Evolutionary conservation across 257 asterid species (phyloP).

Genomic region (Rehmannia glutinosa): DNA sequence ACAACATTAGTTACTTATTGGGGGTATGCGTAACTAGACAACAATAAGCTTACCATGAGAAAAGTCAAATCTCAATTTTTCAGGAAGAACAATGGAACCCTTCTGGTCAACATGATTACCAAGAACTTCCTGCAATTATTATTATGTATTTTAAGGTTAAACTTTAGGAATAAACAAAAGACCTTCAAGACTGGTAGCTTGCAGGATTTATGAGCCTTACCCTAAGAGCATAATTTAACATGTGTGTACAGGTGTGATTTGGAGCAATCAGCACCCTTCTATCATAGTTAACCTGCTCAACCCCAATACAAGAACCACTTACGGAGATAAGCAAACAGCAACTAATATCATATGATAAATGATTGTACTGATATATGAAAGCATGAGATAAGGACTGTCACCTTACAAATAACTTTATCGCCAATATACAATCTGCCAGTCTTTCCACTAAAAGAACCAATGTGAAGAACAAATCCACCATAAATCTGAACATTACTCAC

Average conservation of each 20-base stretch:
- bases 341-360: neutral
- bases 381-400: slow-evolving; percentile 30
- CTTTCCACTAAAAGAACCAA: slow-evolving; percentile 69
- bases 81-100: slow-evolving; percentile 99
- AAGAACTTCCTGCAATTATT: slow-evolving; percentile 76
- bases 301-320: slow-evolving; percentile 6
- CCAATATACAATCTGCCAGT: slow-evolving; percentile 52
- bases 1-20: slow-evolving; percentile 11
- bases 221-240: slow-evolving; percentile 92
- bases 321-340: slow-evolving; percentile 8
- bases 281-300: slow-evolving; percentile 80
- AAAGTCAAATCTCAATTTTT: slow-evolving; percentile 94
- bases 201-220: slow-evolving; percentile 33
- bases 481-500: slow-evolving; percentile 79
- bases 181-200: neutral
- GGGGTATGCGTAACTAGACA: slow-evolving; percentile 4
- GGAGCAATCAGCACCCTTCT: slow-evolving; percentile 86
- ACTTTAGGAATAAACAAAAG: neutral
- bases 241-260: slow-evolving; percentile 98
- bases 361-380: neutral
- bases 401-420: slow-evolving; percentile 83
- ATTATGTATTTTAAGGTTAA: slow-evolving; percentile 3
- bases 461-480: slow-evolving; percentile 89
- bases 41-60: slow-evolving; percentile 70
- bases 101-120: slow-evolving; percentile 97